Evolutionary conservation across 176 grass and related monocot genomes (phyloP).

Genomic region (Ensete ventricosum): DNA sequence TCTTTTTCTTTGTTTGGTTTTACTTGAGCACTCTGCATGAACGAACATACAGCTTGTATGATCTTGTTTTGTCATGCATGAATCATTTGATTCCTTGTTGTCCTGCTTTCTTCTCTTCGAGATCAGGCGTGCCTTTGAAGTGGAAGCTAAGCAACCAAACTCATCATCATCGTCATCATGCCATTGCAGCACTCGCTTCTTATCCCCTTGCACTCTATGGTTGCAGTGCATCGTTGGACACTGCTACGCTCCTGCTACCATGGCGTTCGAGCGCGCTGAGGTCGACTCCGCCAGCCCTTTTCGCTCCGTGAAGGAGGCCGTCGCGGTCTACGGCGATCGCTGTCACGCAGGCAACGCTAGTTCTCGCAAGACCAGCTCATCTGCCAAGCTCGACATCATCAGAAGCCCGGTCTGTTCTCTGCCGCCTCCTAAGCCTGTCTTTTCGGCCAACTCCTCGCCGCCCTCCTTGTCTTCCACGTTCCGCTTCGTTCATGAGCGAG

Average conservation of each 20-base stretch:
- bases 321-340: slow-evolving; percentile 34
- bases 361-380: neutral
- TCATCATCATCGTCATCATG: slow-evolving; percentile 6
- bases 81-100: too few species aligned
- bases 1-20: too few species aligned
- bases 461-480: neutral
- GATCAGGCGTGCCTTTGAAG: slow-evolving; percentile 23
- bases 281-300: slow-evolving; percentile 48
- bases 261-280: slow-evolving; percentile 15
- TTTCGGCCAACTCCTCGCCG: neutral
- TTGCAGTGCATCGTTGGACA: neutral
- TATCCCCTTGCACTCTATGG: neutral
- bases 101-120: neutral
- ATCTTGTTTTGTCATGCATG: too few species aligned
- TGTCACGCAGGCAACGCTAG: neutral
- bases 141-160: slow-evolving; percentile 53
- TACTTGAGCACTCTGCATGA: too few species aligned
- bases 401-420: neutral
- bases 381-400: neutral
- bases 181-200: slow-evolving; percentile 20
- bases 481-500: neutral
- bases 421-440: neutral
- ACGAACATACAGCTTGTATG: too few species aligned
- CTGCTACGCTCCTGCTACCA: neutral
- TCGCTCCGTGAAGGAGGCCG: slow-evolving; percentile 51